Conservation (phyloP, 2,329 filamentous ascomycete genomes). For the Ceratocystis diversiconidia region DNA sequence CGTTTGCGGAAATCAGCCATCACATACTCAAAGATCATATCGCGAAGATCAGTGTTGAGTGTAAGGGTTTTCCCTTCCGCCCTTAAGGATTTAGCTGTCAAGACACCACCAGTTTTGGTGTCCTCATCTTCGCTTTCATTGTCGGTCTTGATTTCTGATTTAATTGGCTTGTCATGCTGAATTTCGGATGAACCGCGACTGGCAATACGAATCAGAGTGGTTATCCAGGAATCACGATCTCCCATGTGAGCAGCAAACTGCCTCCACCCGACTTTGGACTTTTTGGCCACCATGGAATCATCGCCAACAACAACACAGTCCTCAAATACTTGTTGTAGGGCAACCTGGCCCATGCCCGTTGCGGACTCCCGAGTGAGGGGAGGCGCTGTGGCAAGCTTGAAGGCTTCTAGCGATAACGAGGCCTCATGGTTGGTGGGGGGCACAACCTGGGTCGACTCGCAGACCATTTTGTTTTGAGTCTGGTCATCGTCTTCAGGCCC, state of each 20-base stretch:
- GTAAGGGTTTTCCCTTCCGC: constrained; percentile 23
- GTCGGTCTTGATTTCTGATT: neutral
- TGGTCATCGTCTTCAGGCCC: constrained; percentile 65
- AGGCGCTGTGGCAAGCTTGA: constrained; percentile 64
- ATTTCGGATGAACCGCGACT: constrained; percentile 10
- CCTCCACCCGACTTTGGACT: constrained; percentile 60
- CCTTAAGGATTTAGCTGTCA: constrained; percentile 14
- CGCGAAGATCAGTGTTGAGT: constrained; percentile 58
- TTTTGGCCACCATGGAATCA: constrained; percentile 44
- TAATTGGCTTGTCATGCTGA: constrained; percentile 22
- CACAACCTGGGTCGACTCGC: constrained; percentile 40
- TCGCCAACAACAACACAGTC: constrained; percentile 51
- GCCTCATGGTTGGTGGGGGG: constrained; percentile 24
- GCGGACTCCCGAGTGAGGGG: constrained; percentile 47
- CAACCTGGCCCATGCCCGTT: constrained; percentile 18
- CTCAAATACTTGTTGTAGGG: constrained; percentile 19
- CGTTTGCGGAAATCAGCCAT: constrained; percentile 83
- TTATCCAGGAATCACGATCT: constrained; percentile 81
- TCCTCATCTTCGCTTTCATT: constrained; percentile 19
- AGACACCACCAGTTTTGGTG: neutral
- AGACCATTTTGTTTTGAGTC: constrained; percentile 62
- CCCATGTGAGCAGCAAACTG: constrained; percentile 72
- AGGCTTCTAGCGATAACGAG: constrained; percentile 56
- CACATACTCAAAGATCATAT: constrained; percentile 69
- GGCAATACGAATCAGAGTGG: constrained; percentile 70